Evolutionary conservation across 1,139 yeast species (phyloP).

Genomic region (Casaregolazyma suthepensis): DNA sequence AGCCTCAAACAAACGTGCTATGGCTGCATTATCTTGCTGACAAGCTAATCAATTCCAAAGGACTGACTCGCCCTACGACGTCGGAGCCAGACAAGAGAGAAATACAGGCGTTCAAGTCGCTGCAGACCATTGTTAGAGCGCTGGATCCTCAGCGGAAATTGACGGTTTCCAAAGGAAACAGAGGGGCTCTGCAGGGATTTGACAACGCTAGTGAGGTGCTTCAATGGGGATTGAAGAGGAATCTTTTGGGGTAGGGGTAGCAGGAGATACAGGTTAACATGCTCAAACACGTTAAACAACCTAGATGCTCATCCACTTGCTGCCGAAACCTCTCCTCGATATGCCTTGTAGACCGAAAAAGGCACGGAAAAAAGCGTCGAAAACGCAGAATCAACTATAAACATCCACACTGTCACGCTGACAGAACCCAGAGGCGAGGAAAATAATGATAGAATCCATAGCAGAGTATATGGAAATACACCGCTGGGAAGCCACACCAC

Average conservation of each 20-base stretch:
- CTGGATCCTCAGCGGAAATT: conserved; percentile 34
- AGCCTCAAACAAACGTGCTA: conserved; percentile 42
- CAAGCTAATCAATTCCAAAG: conserved; percentile 38
- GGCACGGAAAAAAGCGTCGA: conserved; percentile 10
- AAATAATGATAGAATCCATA: conserved; percentile 56
- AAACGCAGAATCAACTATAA: conserved; percentile 28
- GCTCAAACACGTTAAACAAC: too few species aligned
- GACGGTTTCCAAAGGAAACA: conserved; percentile 18
- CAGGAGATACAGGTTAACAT: too few species aligned
- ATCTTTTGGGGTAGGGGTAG: conserved; percentile 4
- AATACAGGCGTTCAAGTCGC: conserved; percentile 21
- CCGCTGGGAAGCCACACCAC: conserved; percentile 58
- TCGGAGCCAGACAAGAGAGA: conserved; percentile 22
- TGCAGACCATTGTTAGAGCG: conserved; percentile 28
- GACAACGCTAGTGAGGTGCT: conserved; percentile 26
- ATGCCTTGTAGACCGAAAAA: not conserved
- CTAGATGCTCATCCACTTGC: not conserved
- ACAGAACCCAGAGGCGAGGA: conserved; percentile 44
- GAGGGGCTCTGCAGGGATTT: conserved; percentile 22
- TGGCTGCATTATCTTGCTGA: conserved; percentile 47
- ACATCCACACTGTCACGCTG: conserved; percentile 36
- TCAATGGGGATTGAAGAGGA: conserved; percentile 26
- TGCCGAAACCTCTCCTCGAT: not conserved
- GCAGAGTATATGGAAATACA: conserved; percentile 51
- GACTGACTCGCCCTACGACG: conserved; percentile 23